Evolutionary conservation across 2,329 filamentous ascomycete species (phyloP).

Genomic region (Escovopsis sp.): DNA sequence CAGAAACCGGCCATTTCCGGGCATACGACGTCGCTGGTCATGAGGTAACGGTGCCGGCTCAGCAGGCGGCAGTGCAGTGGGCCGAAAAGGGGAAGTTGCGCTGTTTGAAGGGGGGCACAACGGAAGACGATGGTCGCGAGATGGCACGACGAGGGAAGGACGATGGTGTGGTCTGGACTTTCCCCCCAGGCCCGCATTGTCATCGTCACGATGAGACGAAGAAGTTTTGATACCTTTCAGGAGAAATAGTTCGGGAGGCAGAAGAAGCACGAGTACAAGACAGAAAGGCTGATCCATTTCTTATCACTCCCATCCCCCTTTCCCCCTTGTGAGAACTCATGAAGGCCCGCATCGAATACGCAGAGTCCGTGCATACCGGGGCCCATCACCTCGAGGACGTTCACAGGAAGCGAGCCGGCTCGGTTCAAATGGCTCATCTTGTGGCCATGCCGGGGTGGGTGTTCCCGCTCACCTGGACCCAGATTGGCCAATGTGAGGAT

Average conservation of each 20-base stretch:
- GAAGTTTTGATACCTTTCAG: too few relatives aligned
- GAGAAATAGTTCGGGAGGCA: too few relatives aligned
- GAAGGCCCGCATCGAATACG: not conserved
- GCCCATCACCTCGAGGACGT: too few relatives aligned
- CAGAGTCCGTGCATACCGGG: not conserved
- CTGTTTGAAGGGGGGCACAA: not conserved
- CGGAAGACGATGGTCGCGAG: not conserved
- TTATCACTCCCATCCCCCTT: too few relatives aligned
- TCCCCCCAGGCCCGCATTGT: too few relatives aligned
- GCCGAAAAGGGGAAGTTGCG: not conserved
- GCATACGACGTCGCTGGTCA: slow-evolving; percentile 20
- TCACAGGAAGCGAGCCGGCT: slow-evolving; percentile 3
- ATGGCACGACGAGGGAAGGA: not conserved
- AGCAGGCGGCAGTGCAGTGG: not conserved
- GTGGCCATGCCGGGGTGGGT: not conserved
- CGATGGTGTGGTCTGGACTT: too few relatives aligned
- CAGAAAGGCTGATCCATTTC: too few relatives aligned
- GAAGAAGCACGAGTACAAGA: too few relatives aligned
- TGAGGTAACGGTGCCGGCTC: slow-evolving; percentile 14
- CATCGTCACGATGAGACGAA: too few relatives aligned
- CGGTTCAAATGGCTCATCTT: slow-evolving; percentile 3
- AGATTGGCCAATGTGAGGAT: slow-evolving; percentile 3
- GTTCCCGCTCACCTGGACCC: slow-evolving; percentile 4
- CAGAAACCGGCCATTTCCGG: slow-evolving; percentile 12
- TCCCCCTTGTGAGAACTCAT: too few relatives aligned